Percentiles rank a stretch among this genome's conserved stretches.
These are phyloP conservation scores for Neckera pumila DNA, from an alignment of 225 moss, liverwort and hornwort genomes.

Conservation along the genomic window DNA sequence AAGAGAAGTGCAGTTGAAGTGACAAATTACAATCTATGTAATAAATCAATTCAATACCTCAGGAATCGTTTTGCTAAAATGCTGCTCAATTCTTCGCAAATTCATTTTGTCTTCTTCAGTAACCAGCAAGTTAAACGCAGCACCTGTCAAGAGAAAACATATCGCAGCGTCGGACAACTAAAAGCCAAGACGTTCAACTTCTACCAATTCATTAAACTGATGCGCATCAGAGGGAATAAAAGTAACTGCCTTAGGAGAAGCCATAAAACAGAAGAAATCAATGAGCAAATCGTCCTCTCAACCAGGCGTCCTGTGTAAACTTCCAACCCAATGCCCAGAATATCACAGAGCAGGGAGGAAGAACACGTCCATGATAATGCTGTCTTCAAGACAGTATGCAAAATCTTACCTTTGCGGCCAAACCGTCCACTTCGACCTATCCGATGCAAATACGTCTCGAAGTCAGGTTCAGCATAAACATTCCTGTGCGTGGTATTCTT, in stretches of 20 bases:
- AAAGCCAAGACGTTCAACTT: no score
- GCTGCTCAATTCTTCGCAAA: constrained; percentile 50
- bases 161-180: background rate
- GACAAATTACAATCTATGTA: background rate
- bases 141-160: constrained; percentile 32
- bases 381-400: background rate
- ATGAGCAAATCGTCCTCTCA: background rate
- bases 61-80: constrained; percentile 57
- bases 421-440: constrained; percentile 97
- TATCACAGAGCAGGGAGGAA: background rate
- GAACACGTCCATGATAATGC: background rate
- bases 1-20: background rate
- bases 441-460: constrained; percentile 85
- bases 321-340: background rate
- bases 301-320: background rate
- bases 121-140: constrained; percentile 72
- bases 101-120: constrained; percentile 54
- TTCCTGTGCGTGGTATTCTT: constrained; percentile 25
- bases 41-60: constrained; percentile 19
- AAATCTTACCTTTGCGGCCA: constrained; percentile 69
- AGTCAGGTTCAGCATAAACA: constrained; percentile 51
- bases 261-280: background rate
- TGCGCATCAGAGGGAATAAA: background rate
- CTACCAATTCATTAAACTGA: background rate
- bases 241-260: no score